These are phyloP conservation scores for Fomitopsis pinicola DNA, from an alignment of 1,284 basidiomycete species.

Conservation along the genomic window DNA sequence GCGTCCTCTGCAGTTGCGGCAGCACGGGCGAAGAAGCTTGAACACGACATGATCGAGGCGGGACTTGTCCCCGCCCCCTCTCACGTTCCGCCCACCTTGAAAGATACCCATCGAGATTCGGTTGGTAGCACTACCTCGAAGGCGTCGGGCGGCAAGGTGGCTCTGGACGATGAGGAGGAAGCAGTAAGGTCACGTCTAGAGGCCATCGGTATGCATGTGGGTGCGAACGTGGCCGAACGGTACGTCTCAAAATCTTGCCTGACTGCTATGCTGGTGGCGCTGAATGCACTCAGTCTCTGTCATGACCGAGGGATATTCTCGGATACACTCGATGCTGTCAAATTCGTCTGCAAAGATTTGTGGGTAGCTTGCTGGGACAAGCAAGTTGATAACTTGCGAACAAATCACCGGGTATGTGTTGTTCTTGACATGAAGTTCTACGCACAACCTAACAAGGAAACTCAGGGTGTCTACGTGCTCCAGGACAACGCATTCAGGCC, in stretches of 20 bases:
- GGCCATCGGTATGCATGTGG: conserved; percentile 82
- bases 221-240: conserved; percentile 84
- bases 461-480: conserved; percentile 87
- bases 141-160: conserved; percentile 18
- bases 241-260: conserved; percentile 31
- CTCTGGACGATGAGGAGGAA: conserved; percentile 68
- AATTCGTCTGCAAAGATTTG: conserved; percentile 96
- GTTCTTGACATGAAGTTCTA: neutral
- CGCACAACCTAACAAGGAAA: neutral
- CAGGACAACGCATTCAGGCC: conserved; percentile 91
- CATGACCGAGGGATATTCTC: conserved; percentile 72
- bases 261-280: neutral
- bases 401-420: conserved; percentile 78
- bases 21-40: conserved; percentile 57
- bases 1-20: conserved; percentile 69
- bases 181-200: conserved; percentile 70
- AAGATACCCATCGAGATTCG: conserved; percentile 51
- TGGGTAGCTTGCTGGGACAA: conserved; percentile 88
- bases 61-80: conserved; percentile 56
- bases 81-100: conserved; percentile 34
- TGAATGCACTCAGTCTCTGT: conserved; percentile 50
- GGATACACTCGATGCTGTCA: conserved; percentile 87
- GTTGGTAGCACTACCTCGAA: conserved; percentile 41
- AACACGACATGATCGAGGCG: conserved; percentile 71
- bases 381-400: conserved; percentile 92